A percentile compares a stretch with the other conserved stretches of the same genome.
These are phyloP conservation scores for Leersia perrieri DNA, from an alignment of 176 grass and related monocot genomes.

Conservation along the genomic window DNA sequence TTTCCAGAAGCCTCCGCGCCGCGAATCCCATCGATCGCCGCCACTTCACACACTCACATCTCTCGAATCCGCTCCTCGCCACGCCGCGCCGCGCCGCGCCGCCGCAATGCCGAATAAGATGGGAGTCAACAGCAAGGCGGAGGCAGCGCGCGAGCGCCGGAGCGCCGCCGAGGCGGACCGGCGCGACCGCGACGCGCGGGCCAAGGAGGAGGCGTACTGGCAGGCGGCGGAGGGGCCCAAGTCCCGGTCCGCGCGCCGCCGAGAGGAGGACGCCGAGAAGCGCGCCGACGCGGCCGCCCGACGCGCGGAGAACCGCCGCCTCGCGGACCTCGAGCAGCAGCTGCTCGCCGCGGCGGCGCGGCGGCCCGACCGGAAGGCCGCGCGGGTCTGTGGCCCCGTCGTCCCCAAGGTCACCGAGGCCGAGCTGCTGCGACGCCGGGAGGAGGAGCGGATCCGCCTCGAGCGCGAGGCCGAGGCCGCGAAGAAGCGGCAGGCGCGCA, in stretches of 20 bases:
- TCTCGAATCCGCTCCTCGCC: not conserved
- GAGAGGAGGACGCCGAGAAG: slow-evolving; percentile 64
- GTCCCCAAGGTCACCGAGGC: slow-evolving; percentile 70
- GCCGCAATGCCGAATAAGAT: slow-evolving; percentile 75
- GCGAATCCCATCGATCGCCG: not conserved
- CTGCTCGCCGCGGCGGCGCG: slow-evolving; percentile 36
- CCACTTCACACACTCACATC: not conserved
- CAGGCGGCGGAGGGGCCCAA: slow-evolving; percentile 59
- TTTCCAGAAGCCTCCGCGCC: not conserved
- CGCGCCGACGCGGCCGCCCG: slow-evolving; percentile 48
- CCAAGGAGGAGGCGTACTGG: slow-evolving; percentile 63
- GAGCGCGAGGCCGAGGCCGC: slow-evolving; percentile 37
- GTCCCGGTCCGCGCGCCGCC: slow-evolving; percentile 57
- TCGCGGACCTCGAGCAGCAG: slow-evolving; percentile 59
- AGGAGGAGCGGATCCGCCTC: slow-evolving; percentile 55
- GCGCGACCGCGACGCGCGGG: slow-evolving; percentile 37
- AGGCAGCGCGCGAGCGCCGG: slow-evolving; percentile 39
- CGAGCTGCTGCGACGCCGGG: slow-evolving; percentile 46
- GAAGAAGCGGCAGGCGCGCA: slow-evolving; percentile 48
- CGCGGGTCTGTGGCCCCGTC: slow-evolving; percentile 45
- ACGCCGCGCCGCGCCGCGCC: too few species aligned
- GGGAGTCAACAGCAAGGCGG: slow-evolving; percentile 69
- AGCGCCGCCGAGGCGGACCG: slow-evolving; percentile 46
- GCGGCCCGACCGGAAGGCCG: slow-evolving; percentile 46
- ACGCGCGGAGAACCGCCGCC: slow-evolving; percentile 53